phyloP scores from a whole-genome alignment of 768 basidiomycete species.

The Mycena sanguinolenta region DNA sequence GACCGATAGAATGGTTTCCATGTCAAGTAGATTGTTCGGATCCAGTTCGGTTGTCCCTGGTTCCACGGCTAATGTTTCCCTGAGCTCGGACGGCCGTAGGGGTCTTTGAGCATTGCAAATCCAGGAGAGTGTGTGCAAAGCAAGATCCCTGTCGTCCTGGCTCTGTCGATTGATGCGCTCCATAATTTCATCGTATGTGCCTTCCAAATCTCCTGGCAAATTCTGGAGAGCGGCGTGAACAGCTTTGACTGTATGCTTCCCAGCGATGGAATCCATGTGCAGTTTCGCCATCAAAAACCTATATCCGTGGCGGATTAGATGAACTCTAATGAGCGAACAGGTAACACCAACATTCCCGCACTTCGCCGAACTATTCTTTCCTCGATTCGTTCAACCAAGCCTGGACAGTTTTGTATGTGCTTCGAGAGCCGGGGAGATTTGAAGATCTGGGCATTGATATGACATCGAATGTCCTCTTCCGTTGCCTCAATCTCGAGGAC shows the following conservation, averaged over 20 bases:
- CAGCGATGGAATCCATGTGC: background rate
- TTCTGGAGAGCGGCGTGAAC: background rate
- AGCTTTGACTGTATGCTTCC: background rate
- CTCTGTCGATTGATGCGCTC: background rate
- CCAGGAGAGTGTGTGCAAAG: background rate
- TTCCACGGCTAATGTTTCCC: background rate
- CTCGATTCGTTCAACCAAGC: background rate
- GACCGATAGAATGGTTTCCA: background rate
- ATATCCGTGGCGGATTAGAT: too few species aligned
- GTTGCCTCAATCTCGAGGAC: conserved; percentile 5
- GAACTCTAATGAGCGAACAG: too few species aligned
- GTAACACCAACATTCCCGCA: conserved; percentile 1
- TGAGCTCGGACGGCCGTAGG: background rate
- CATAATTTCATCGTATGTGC: background rate
- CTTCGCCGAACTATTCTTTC: background rate
- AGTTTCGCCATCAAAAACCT: background rate
- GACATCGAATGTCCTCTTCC: conserved; percentile 2
- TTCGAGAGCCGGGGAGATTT: background rate
- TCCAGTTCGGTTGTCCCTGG: background rate
- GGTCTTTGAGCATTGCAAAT: background rate
- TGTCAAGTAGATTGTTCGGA: background rate
- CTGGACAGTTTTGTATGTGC: background rate
- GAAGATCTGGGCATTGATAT: background rate
- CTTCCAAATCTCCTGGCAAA: background rate
- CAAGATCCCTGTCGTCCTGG: background rate